phyloP scores from a whole-genome alignment of 2,329 filamentous ascomycete genomes.

The Cephalotrichum gorgonifer region DNA sequence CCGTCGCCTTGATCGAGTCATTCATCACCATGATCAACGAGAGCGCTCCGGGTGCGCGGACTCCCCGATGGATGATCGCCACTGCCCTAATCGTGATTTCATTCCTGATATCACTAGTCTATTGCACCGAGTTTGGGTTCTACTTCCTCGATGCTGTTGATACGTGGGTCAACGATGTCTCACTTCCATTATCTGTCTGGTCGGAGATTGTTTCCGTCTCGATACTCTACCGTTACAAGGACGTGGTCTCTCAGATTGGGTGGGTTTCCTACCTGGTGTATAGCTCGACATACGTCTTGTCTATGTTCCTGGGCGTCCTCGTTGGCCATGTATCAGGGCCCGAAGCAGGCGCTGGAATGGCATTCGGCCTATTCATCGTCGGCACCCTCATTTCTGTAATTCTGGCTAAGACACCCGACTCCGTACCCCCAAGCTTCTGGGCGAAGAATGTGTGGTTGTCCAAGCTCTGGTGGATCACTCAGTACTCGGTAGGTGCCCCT shows the following conservation, averaged over 20 bases:
- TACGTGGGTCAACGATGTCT: slow-evolving; percentile 39
- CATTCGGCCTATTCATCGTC: slow-evolving; percentile 35
- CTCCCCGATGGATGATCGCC: slow-evolving; percentile 28
- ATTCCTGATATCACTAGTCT: slow-evolving; percentile 37
- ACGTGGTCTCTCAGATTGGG: slow-evolving; percentile 31
- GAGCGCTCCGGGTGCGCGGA: slow-evolving; percentile 23
- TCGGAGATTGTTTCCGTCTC: slow-evolving; percentile 37
- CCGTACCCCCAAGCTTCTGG: slow-evolving; percentile 30
- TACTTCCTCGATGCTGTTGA: slow-evolving; percentile 40
- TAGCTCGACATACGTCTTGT: slow-evolving; percentile 36
- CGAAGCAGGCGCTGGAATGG: slow-evolving; percentile 31
- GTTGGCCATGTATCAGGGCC: slow-evolving; percentile 32
- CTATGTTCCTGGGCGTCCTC: slow-evolving; percentile 33
- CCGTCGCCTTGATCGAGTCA: slow-evolving; percentile 42
- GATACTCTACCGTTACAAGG: slow-evolving; percentile 36
- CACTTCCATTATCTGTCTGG: slow-evolving; percentile 40
- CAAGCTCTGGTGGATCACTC: slow-evolving; percentile 37
- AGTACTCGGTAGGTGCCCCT: slow-evolving; percentile 36
- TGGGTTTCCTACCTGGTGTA: slow-evolving; percentile 28
- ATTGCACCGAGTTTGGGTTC: slow-evolving; percentile 44
- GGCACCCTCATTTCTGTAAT: slow-evolving; percentile 22
- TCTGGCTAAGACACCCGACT: slow-evolving; percentile 26
- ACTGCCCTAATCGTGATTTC: slow-evolving; percentile 31
- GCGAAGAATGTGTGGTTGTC: slow-evolving; percentile 21
- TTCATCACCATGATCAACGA: slow-evolving; percentile 39